Evolutionary conservation across 2,329 filamentous ascomycete genomes (phyloP), one percentile per base, ranked within the genome.

Genomic region (Zymoseptoria brevis): DNA sequence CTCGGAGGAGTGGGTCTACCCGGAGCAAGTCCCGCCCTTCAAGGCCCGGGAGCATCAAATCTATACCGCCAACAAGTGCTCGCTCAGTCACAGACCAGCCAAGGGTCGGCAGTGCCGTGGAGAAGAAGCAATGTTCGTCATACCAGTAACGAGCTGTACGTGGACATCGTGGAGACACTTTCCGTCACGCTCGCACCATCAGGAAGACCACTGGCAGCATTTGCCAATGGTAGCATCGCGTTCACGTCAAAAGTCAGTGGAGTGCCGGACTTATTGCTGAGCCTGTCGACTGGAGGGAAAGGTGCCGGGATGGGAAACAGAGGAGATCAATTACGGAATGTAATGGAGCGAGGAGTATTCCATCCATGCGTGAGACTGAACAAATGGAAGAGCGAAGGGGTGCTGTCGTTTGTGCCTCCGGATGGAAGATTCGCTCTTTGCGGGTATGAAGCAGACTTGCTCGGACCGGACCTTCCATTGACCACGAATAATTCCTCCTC

Each of bases 161-260:
- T 96, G 59, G 94, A 99, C 72, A 85, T 99, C 11, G 85, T 99
- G 62, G 94, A 99, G 77, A 90, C 89, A 1, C 79, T 99, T 0
- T 84, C 86, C 1, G 90, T 96, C 49, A 96, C 88, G 0, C 82
- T 97, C 50, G 91, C 94, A 0, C 94, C 94, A 0, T 96, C 92
- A 0, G 94, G 94, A 4, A 83, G 91, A 13, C 87, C 93, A 1
- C 80, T 99, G 21, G 86, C 90, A 7, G 93, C 94, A 2, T 87
- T 96, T 64, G 89, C 90, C 13, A 89, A 94, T 67, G 94, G 94
- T 16, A 95, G 90, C 4, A 93, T 99, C 66, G 92, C 90, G 1
- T 97, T 97, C 73, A 97, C 90, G 0, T 87, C 89, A 57, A 96
- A 97, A 72, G 90, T 99, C 49, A 96, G 93, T 0, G 94, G 94